Conservation (phyloP, 306 rosid genomes). For the Vicia sativa region DNA sequence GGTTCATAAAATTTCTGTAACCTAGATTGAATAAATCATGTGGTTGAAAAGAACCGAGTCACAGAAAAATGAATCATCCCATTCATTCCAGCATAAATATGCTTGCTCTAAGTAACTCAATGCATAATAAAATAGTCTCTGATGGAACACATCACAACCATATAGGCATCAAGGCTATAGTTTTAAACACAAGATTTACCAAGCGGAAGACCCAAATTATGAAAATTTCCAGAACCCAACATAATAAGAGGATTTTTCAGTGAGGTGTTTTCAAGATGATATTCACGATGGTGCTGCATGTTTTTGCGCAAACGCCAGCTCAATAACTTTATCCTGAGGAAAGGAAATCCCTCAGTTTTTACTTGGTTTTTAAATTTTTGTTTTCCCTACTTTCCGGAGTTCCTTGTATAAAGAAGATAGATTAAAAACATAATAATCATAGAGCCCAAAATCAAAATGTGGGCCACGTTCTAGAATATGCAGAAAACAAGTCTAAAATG, state of each 20-base stretch:
- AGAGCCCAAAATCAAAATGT: slow-evolving; percentile 1
- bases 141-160: not conserved
- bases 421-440: not conserved
- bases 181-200: no score
- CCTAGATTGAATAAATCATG: not conserved
- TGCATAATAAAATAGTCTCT: slow-evolving; percentile 9
- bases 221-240: no score
- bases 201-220: no score
- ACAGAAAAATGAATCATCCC: not conserved
- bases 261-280: not conserved
- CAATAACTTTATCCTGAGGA: no score
- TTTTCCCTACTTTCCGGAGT: slow-evolving; percentile 14
- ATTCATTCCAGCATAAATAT: slow-evolving; percentile 7
- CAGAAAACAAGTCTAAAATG: slow-evolving; percentile 1
- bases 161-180: no score
- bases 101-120: slow-evolving; percentile 14
- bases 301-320: slow-evolving; percentile 7
- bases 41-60: not conserved
- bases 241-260: no score
- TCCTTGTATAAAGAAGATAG: slow-evolving; percentile 2
- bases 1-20: not conserved
- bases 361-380: no score
- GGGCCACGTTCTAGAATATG: not conserved
- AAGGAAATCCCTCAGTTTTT: no score
- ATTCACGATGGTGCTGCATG: slow-evolving; percentile 1